Evolutionary conservation across 169 alveolate genomes (phyloP), one percentile per base, ranked within the genome.

Genomic region (Toxoplasma gondii): DNA sequence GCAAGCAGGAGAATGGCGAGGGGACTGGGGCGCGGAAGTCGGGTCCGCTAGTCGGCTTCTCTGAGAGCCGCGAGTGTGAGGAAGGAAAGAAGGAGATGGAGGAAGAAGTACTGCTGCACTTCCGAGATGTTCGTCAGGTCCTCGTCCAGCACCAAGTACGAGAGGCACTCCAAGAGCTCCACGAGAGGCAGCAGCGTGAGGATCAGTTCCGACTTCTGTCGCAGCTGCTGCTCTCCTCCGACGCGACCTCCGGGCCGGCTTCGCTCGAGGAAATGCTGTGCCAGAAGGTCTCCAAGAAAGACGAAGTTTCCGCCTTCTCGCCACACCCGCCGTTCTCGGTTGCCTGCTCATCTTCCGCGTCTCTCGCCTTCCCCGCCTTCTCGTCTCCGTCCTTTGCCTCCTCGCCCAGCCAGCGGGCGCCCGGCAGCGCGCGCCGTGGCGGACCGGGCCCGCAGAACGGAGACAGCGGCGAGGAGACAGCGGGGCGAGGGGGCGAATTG

Each of bases 81-180:
- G 69, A 34, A 34, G 44, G 80, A 1, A 80, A 27, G 27, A 39
- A 31, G 29, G 88, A n/a, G 16, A 39, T 39, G 34, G 29, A 31
- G 17, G 39, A 43, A 58, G 64, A 74, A n/a, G 44, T 34, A 1
- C 38, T 74, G 1, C 84, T 74, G 38, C 84, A 36, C 27, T 74
- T 74, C 43, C 84, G 84, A 7, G 84, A 74, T n/a, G 84, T 74
- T 17, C 84, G 44, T 27, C 84, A 74, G 27, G 84, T n/a, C 45
- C 84, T 74, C 45, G 24, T 34, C 45, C 84, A 74, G 84, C n/a
- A 74, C 22, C 84, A n/a, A 12, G 84, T 74, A 44, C 38, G 43
- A 16, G 84, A 74, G 44, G 84, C 84, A 24, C 22, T 74, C 16
- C 45, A 74, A n/a, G 84, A 74, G 84, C 44, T 74, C 31, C 43